Evolutionary conservation across 768 basidiomycete genomes (phyloP).

Genomic region (Kondoa malvinella): DNA sequence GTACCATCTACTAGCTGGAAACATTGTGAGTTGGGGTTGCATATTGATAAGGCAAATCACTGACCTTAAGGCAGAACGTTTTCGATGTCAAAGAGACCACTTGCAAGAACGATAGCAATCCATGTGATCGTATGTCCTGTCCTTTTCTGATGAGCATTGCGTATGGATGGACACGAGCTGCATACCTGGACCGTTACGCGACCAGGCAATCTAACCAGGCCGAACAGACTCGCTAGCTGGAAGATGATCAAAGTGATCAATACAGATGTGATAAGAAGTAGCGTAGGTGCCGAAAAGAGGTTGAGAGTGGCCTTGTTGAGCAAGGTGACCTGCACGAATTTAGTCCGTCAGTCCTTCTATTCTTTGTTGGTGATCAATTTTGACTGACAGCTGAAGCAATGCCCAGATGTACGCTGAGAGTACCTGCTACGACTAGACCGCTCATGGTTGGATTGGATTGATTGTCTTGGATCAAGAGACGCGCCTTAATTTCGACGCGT

Average conservation of each 20-base stretch:
- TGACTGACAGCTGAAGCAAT: not conserved
- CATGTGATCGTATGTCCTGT: not conserved
- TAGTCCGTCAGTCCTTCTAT: not conserved
- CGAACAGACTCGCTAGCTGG: not conserved
- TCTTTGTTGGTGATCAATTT: not conserved
- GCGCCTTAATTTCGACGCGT: not conserved
- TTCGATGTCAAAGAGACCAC: not conserved
- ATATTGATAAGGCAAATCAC: not conserved
- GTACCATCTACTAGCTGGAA: not conserved
- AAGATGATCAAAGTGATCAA: not conserved
- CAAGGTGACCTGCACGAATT: not conserved
- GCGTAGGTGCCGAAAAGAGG: not conserved
- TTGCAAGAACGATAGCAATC: not conserved
- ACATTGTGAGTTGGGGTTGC: not conserved
- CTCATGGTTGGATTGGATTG: not conserved
- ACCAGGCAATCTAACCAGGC: not conserved
- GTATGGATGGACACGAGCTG: not conserved
- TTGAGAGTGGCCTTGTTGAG: not conserved
- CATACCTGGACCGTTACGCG: not conserved
- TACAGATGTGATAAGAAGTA: not conserved
- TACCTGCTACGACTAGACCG: not conserved
- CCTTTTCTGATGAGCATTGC: not conserved
- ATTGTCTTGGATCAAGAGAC: not conserved
- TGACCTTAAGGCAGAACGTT: not conserved
- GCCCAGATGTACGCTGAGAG: not conserved